phyloP scores from a whole-genome alignment of 306 rosid genomes.

The Cicer arietinum region DNA sequence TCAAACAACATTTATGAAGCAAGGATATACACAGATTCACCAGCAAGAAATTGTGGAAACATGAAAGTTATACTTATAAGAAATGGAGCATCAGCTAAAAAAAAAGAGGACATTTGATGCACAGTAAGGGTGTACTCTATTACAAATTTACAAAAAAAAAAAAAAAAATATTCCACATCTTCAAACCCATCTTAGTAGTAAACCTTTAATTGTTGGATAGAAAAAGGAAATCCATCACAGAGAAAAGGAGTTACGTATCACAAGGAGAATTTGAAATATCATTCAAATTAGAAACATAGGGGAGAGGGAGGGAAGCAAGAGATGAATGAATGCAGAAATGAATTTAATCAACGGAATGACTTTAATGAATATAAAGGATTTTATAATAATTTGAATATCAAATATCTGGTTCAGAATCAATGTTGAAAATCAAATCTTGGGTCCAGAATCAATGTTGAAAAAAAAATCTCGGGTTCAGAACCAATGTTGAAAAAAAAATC shows the following conservation, averaged over 20 bases:
- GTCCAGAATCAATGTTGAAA: not conserved
- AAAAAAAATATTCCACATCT: conserved; percentile 22
- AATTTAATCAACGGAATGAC: not conserved
- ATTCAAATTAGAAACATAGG: conserved; percentile 4
- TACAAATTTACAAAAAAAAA: conserved; percentile 7
- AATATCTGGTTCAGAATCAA: not conserved
- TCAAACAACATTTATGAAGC: not conserved
- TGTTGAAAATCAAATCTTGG: not conserved
- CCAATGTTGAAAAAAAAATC: not conserved
- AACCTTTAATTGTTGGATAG: not conserved
- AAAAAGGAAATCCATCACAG: conserved; percentile 19
- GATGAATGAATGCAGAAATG: not conserved
- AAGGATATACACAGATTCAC: not conserved
- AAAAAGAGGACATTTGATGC: not conserved
- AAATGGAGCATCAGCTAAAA: conserved; percentile 8
- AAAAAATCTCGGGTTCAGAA: not conserved
- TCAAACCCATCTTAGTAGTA: conserved; percentile 20
- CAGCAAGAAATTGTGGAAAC: not conserved
- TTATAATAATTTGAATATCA: conserved; percentile 1
- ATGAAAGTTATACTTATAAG: not conserved
- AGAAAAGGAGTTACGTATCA: not conserved
- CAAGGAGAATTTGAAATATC: not conserved
- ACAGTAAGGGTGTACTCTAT: not conserved
- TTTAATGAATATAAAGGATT: not conserved
- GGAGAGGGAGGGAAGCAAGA: not conserved